These are phyloP conservation scores for Trichomonas vaginalis DNA, from an alignment of 208 protist genomes.

Conservation along the genomic window DNA sequence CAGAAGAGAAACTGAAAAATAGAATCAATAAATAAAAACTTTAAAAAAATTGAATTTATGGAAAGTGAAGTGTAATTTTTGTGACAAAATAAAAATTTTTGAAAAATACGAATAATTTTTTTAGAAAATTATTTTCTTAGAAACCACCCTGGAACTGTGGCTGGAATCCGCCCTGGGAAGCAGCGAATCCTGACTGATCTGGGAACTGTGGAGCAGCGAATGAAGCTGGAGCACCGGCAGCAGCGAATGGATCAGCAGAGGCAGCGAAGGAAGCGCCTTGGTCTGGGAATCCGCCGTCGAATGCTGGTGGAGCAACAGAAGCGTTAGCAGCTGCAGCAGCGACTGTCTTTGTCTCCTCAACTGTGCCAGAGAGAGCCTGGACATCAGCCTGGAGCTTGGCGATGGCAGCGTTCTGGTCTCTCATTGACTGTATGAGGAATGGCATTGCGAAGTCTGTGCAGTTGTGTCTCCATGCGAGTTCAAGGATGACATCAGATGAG, in stretches of 20 bases:
- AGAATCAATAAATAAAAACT: too few species aligned
- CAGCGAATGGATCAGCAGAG: background rate
- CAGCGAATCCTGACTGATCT: too few species aligned
- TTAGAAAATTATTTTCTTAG: background rate
- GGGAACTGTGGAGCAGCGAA: background rate
- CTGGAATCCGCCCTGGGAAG: background rate
- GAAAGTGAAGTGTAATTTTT: too few species aligned
- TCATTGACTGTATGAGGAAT: conserved; percentile 85
- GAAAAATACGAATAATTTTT: background rate
- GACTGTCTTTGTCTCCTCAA: background rate
- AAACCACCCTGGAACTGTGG: background rate
- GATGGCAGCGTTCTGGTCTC: conserved; percentile 69
- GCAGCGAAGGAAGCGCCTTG: background rate
- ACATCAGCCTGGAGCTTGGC: conserved; percentile 42
- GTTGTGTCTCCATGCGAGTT: conserved; percentile 90
- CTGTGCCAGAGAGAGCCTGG: background rate
- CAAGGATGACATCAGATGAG: conserved; percentile 64
- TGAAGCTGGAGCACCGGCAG: background rate
- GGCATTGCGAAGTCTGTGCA: conserved; percentile 93
- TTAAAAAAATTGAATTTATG: too few species aligned
- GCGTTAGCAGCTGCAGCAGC: background rate
- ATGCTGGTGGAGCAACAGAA: background rate
- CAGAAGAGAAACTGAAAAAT: too few species aligned
- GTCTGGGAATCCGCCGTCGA: background rate
- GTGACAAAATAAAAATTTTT: too few species aligned